A percentile compares a stretch with the other conserved stretches of the same genome.
Conservation (phyloP, 2,329 filamentous ascomycete species). For the Monilinia fructigena region DNA sequence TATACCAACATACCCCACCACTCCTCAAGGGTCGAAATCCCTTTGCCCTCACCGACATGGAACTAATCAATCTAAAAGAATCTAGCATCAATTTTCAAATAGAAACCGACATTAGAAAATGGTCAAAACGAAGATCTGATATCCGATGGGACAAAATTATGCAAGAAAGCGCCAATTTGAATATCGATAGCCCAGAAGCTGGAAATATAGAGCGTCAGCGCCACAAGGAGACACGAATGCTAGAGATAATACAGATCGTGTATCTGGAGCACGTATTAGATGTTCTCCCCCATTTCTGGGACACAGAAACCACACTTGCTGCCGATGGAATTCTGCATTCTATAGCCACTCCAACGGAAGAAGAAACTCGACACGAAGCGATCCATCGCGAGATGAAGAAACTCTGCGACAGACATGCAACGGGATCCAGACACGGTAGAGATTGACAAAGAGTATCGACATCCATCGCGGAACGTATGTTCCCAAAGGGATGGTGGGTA, state of each 20-base stretch:
- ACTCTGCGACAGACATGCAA: background rate
- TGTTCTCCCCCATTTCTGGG: background rate
- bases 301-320: background rate
- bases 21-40: background rate
- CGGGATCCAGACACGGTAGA: background rate
- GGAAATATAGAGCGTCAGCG: background rate
- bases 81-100: background rate
- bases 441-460: background rate
- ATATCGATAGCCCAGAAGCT: background rate
- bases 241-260: background rate
- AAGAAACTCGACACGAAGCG: background rate
- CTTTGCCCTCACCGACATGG: background rate
- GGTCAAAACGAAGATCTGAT: background rate
- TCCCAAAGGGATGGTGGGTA: background rate
- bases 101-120: background rate
- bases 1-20: background rate
- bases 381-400: background rate
- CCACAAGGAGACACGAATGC: background rate
- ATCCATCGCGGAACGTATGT: background rate
- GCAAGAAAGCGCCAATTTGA: background rate
- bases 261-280: background rate
- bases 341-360: background rate
- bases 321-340: background rate
- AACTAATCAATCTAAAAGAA: background rate
- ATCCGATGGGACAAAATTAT: background rate